Evolutionary conservation across 495 filamentous ascomycete species (phyloP).

Genomic region (Annulohypoxylon maeteangense): DNA sequence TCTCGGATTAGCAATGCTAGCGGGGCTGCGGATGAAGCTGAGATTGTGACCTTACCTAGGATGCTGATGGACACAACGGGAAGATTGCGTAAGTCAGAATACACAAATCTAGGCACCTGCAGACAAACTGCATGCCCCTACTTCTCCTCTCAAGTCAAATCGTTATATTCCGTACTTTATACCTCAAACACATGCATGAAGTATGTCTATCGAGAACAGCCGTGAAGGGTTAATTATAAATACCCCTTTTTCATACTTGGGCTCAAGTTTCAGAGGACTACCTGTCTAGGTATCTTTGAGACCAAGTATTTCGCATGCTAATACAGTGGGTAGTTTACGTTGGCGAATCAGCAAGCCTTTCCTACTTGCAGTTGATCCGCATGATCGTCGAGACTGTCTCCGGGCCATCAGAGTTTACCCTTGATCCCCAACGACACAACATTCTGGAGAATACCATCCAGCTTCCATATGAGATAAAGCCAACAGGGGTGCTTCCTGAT

Average conservation of each 20-base stretch:
- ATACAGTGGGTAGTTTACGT: constrained; percentile 65
- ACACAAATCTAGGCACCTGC: background rate
- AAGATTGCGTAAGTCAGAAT: constrained; percentile 60
- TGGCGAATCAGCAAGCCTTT: constrained; percentile 77
- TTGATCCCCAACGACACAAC: constrained; percentile 73
- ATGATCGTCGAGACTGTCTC: constrained; percentile 75
- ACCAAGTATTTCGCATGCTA: constrained; percentile 5
- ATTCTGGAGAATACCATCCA: constrained; percentile 71
- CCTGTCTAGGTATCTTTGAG: background rate
- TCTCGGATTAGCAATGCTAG: constrained; percentile 61
- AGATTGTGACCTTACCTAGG: constrained; percentile 64
- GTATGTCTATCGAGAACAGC: background rate
- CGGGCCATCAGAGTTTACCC: constrained; percentile 73
- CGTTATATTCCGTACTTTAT: background rate
- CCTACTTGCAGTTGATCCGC: constrained; percentile 76
- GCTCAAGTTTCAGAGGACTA: background rate
- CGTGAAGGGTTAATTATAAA: background rate
- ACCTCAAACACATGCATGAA: background rate
- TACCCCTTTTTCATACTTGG: background rate
- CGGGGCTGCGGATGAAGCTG: constrained; percentile 66
- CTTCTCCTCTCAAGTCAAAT: background rate
- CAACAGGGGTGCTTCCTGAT: constrained; percentile 65
- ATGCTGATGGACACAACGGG: constrained; percentile 70
- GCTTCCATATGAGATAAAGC: constrained; percentile 55
- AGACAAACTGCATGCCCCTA: background rate